phyloP scores from a whole-genome alignment of 1,284 basidiomycete genomes.

The Exsudoporus floridanus region DNA sequence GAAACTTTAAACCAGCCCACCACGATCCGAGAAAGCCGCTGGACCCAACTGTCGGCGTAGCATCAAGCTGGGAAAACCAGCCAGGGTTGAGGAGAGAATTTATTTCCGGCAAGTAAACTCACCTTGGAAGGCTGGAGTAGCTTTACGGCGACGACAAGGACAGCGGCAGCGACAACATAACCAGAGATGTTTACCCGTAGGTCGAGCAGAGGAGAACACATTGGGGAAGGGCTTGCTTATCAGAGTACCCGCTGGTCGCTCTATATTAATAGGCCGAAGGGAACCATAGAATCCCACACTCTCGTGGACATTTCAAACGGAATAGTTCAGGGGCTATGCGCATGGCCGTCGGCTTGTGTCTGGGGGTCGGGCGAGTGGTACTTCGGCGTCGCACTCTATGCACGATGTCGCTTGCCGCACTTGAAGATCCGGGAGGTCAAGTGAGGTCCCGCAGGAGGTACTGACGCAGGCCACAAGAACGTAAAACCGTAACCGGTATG shows the following conservation, averaged over 20 bases:
- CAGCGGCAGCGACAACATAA: background rate
- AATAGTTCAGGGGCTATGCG: no score
- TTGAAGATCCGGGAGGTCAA: background rate
- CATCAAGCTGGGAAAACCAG: constrained; percentile 10
- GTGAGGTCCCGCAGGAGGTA: background rate
- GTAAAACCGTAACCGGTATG: no score
- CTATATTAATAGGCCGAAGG: background rate
- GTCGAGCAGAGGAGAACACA: background rate
- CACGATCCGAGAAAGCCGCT: constrained; percentile 17
- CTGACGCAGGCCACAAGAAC: no score
- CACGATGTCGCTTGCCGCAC: background rate
- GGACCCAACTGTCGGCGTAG: constrained; percentile 20
- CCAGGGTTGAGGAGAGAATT: background rate
- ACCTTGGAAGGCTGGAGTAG: background rate
- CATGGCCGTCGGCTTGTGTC: background rate
- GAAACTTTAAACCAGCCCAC: constrained; percentile 14
- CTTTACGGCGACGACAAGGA: background rate
- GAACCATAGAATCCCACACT: no score
- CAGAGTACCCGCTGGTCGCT: background rate
- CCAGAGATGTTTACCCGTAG: background rate
- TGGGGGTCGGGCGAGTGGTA: background rate
- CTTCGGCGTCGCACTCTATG: background rate
- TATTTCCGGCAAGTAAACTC: background rate
- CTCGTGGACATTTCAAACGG: no score
- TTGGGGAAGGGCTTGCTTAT: background rate